These are phyloP conservation scores for Calvatia gigantea DNA, from an alignment of 768 basidiomycete species.

Conservation along the genomic window DNA sequence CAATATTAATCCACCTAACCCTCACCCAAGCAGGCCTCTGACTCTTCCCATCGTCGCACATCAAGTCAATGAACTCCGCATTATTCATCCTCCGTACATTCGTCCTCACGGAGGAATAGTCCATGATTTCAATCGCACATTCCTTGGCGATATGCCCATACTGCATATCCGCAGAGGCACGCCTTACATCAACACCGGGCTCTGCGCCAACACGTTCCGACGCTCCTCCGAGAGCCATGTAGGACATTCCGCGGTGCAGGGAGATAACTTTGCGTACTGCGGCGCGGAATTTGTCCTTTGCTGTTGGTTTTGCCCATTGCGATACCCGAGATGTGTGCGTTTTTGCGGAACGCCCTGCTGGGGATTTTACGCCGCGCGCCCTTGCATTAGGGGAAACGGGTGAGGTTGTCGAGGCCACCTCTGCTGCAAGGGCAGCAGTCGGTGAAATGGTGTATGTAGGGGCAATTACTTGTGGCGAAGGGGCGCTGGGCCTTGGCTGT, in stretches of 20 bases:
- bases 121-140: slow-evolving; percentile 64
- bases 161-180: slow-evolving; percentile 48
- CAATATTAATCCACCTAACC: slow-evolving; percentile 74
- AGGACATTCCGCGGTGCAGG: slow-evolving; percentile 51
- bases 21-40: slow-evolving; percentile 57
- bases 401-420: neutral
- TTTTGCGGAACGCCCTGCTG: neutral
- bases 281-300: slow-evolving; percentile 50
- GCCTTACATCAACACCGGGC: slow-evolving; percentile 68
- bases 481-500: neutral
- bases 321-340: neutral
- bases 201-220: slow-evolving; percentile 50
- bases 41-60: slow-evolving; percentile 42
- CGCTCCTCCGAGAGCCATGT: slow-evolving; percentile 27
- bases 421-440: neutral
- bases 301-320: slow-evolving; percentile 24
- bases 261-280: slow-evolving; percentile 62
- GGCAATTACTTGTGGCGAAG: neutral
- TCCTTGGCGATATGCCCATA: slow-evolving; percentile 58
- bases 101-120: slow-evolving; percentile 58
- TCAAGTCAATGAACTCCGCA: slow-evolving; percentile 52
- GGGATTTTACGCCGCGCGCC: neutral
- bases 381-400: neutral
- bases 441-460: neutral
- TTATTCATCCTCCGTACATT: slow-evolving; percentile 58